Evolutionary conservation across 2,329 filamentous ascomycete genomes (phyloP), one percentile per base, ranked within the genome.

Genomic region (Cytospora piceae): DNA sequence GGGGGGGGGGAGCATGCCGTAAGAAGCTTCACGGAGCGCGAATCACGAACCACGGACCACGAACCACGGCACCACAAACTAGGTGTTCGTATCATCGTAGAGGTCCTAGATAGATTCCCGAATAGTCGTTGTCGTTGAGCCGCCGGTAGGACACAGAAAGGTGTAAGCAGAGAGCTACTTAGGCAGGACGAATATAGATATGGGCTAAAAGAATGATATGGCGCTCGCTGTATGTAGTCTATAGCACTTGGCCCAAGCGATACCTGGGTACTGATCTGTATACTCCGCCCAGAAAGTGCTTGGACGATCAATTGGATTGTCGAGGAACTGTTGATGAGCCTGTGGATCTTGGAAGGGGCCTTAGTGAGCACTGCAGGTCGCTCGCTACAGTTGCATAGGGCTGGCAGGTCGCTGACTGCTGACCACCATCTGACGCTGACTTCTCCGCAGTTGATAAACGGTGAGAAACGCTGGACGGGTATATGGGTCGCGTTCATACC

Each of bases 401-500:
- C 39, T 59, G 42, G 24, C 42, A 59, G 57, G 57, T 59, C 24
- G 24, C 56, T 24, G 57, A 31, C 29, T 51, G 22, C 42, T 32
- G 57, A 51, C 42, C 27, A 59, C 11, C 24, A 24, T 31, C 17
- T 59, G 42, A 14, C 6, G 27, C n/a, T 31, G 57, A 51, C 17
- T n/a, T 20, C 32, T 24, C 6, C 6, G 4, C 24, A 29, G 32
- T 24, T 14, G 46, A 3, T 24, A 24, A 24, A 24, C 46, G 22
- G n/a, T 12, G 22, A 49, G 46, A 49, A 24, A 22, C 9, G n/a
- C 12, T 6, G 11, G n/a, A 9, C 6, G 11, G 8, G n/a, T 20
- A 6, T 22, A n/a, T 5, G 39, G 34, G n/a, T 49, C 46, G 46
- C 15, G 20, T 49, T 49, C 46, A 42, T 20, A 15, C 17, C 39